Conservation (phyloP, 2,329 filamentous ascomycete genomes). For the Claviceps sorghi region DNA sequence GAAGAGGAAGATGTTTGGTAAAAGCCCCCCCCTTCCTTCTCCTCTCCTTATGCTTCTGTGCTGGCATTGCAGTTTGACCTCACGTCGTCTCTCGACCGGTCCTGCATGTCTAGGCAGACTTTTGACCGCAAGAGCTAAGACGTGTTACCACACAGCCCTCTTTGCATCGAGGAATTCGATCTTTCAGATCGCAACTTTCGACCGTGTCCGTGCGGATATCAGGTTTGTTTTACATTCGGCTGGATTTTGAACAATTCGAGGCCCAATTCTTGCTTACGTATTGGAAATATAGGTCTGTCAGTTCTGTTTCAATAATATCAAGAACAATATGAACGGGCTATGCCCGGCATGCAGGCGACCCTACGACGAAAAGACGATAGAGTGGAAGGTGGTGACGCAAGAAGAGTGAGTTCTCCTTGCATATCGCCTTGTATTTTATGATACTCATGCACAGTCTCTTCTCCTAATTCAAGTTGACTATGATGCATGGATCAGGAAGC, state of each 20-base stretch:
- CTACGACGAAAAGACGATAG: constrained; percentile 93
- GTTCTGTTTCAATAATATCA: constrained; percentile 99
- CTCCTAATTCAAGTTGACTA: background rate
- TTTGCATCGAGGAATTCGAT: constrained; percentile 98
- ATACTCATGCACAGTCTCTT: background rate
- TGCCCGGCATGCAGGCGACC: constrained; percentile 94
- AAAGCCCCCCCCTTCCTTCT: constrained; percentile 12
- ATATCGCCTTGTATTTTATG: background rate
- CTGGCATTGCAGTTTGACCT: background rate
- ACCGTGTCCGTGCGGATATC: constrained; percentile 94
- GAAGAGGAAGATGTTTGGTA: constrained; percentile 59
- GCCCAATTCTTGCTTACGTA: background rate
- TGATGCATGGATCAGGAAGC: background rate
- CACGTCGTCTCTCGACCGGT: constrained; percentile 4
- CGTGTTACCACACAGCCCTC: constrained; percentile 47
- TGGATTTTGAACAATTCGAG: background rate
- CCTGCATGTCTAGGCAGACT: background rate
- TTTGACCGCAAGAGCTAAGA: background rate
- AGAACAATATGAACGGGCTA: constrained; percentile 91
- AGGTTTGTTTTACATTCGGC: constrained; percentile 42
- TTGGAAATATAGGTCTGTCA: constrained; percentile 64
- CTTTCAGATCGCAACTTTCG: constrained; percentile 93
- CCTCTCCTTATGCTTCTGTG: background rate
- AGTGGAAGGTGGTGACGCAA: constrained; percentile 86
- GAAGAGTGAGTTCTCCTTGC: constrained; percentile 60